phyloP scores from a whole-genome alignment of 495 filamentous ascomycete genomes.

The Aspergillus cavernicola region DNA sequence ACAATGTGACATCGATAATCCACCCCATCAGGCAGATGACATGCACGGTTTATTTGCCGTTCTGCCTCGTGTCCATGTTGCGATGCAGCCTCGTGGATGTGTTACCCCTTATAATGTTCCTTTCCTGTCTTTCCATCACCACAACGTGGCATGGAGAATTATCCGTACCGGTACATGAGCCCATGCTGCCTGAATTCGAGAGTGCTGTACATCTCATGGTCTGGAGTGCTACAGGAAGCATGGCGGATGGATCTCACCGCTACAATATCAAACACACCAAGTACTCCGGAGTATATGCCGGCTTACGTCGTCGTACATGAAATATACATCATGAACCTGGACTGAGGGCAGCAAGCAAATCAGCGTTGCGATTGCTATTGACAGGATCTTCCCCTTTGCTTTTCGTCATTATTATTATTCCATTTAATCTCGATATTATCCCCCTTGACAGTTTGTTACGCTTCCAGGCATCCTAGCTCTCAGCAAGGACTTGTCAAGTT shows the following conservation, averaged over 20 bases:
- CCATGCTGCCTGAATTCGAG: constrained; percentile 7
- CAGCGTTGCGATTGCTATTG: not conserved
- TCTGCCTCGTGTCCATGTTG: not conserved
- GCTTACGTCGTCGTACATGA: constrained; percentile 7
- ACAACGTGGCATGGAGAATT: constrained; percentile 17
- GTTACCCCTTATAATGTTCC: not conserved
- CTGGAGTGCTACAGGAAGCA: not conserved
- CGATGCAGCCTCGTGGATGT: constrained; percentile 6
- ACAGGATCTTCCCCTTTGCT: not conserved
- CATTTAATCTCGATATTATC: not conserved
- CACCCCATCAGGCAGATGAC: not conserved
- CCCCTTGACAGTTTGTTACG: not conserved
- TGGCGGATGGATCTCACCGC: constrained; percentile 16
- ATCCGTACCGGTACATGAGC: constrained; percentile 4
- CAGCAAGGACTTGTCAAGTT: not conserved
- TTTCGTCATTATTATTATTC: not conserved
- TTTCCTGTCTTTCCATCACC: not conserved
- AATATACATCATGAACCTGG: constrained; percentile 1
- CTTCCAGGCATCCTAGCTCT: not conserved
- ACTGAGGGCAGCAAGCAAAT: not conserved
- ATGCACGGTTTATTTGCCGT: constrained; percentile 3
- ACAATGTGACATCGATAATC: not conserved
- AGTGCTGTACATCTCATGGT: not conserved
- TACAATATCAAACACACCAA: constrained; percentile 12
- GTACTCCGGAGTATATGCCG: not conserved